A percentile compares a stretch with the other conserved stretches of the same genome.
These are phyloP conservation scores for Mycena sp. DNA, from an alignment of 1,284 basidiomycete species.

Conservation along the genomic window DNA sequence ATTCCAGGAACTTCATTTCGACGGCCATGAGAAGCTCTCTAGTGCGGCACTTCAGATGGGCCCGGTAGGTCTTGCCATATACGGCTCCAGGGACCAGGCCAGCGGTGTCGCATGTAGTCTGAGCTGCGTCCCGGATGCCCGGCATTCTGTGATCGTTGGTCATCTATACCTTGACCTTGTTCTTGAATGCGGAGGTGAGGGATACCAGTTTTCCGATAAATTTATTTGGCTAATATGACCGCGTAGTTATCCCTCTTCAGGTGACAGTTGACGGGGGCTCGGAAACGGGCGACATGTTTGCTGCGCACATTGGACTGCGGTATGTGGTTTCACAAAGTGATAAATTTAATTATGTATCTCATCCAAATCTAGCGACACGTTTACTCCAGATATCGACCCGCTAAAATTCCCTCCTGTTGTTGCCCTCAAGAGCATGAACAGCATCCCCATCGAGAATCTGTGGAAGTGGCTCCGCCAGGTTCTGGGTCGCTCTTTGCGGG, in stretches of 20 bases:
- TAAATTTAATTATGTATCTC: background rate
- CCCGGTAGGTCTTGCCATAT: constrained; percentile 23
- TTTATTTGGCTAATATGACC: background rate
- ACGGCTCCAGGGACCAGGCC: constrained; percentile 21
- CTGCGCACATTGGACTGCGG: constrained; percentile 19
- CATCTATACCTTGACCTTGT: constrained; percentile 28
- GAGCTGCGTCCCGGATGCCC: constrained; percentile 20
- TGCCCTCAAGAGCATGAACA: constrained; percentile 24
- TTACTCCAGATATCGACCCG: constrained; percentile 10
- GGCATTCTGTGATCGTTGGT: constrained; percentile 13
- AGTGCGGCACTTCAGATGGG: constrained; percentile 24
- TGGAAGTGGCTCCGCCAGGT: constrained; percentile 24
- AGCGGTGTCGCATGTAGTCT: background rate
- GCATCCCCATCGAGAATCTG: constrained; percentile 24
- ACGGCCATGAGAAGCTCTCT: constrained; percentile 30
- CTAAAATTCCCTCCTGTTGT: constrained; percentile 3
- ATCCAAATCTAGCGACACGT: background rate
- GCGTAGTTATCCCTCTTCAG: constrained; percentile 25
- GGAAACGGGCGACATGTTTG: constrained; percentile 26
- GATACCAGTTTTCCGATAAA: background rate
- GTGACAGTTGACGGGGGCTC: constrained; percentile 28
- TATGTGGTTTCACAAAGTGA: background rate
- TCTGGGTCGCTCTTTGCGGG: constrained; percentile 9
- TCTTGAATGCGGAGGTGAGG: constrained; percentile 7
- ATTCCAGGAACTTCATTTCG: constrained; percentile 28